Evolutionary conservation across 306 rosid genomes (phyloP).

Genomic region (Casuarina equisetifolia): DNA sequence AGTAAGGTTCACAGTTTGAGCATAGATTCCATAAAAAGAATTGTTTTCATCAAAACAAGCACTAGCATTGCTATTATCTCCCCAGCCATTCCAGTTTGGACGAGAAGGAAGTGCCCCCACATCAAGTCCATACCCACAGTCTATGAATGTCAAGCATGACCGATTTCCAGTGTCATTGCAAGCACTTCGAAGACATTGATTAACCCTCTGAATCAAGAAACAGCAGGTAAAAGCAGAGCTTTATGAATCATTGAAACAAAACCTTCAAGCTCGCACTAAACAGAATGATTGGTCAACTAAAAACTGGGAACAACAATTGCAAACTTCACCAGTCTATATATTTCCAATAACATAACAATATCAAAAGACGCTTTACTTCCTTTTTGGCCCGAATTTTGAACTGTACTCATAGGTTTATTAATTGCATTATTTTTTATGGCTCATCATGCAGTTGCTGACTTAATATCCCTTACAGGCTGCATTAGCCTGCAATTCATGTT

Average conservation of each 20-base stretch:
- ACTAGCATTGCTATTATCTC: background rate
- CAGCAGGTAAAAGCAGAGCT: slow-evolving; percentile 11
- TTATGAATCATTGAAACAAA: slow-evolving; percentile 15
- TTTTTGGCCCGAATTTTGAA: background rate
- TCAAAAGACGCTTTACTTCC: background rate
- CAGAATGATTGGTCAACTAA: background rate
- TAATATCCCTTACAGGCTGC: background rate
- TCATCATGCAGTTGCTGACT: background rate
- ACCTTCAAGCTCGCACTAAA: slow-evolving; percentile 1
- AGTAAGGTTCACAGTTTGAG: slow-evolving; percentile 56
- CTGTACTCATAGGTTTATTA: background rate
- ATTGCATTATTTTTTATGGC: background rate
- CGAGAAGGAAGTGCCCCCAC: background rate
- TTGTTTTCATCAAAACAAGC: slow-evolving; percentile 38
- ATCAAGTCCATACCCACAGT: slow-evolving; percentile 57
- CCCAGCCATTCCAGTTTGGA: slow-evolving; percentile 16
- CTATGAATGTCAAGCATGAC: slow-evolving; percentile 45
- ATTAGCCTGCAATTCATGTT: background rate
- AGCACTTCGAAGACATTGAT: slow-evolving; percentile 68
- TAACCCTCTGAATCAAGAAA: slow-evolving; percentile 63
- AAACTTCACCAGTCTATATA: background rate
- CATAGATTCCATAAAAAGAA: slow-evolving; percentile 60
- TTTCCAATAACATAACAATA: too few species aligned
- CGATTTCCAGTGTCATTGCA: slow-evolving; percentile 16
- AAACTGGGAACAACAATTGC: slow-evolving; percentile 7